These are phyloP conservation scores for Ceriops zippeliana DNA, from an alignment of 345 rosid species.

Conservation along the genomic window DNA sequence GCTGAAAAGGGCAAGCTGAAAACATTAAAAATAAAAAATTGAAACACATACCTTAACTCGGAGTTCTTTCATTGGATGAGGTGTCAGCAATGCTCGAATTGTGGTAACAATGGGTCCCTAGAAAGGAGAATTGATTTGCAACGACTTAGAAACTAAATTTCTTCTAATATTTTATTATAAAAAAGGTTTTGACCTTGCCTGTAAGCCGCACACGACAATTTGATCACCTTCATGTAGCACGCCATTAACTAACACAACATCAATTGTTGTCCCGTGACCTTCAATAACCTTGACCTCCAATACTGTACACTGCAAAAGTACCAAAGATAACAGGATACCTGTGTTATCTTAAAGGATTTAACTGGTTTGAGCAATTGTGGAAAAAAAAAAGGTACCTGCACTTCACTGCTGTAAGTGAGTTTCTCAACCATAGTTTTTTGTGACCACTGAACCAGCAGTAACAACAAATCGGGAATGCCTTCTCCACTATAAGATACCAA, in stretches of 20 bases:
- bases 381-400: constrained; percentile 49
- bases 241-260: constrained; percentile 88
- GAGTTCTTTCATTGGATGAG: constrained; percentile 98
- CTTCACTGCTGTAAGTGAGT: constrained; percentile 70
- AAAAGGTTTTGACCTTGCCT: constrained; percentile 47
- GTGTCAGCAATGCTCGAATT: constrained; percentile 83
- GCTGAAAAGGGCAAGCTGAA: background rate
- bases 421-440: constrained; percentile 96
- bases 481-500: constrained; percentile 63
- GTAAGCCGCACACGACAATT: constrained; percentile 87
- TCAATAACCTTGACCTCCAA: constrained; percentile 94
- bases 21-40: constrained; percentile 27
- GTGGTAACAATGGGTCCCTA: constrained; percentile 86
- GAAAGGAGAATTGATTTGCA: constrained; percentile 16
- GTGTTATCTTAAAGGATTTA: constrained; percentile 46
- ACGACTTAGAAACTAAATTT: constrained; percentile 3
- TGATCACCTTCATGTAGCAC: constrained; percentile 92
- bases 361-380: constrained; percentile 17
- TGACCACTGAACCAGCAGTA: constrained; percentile 83
- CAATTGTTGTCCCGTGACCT: constrained; percentile 93
- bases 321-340: constrained; percentile 21
- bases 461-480: constrained; percentile 83
- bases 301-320: constrained; percentile 70
- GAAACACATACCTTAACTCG: constrained; percentile 94
- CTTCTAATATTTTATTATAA: constrained; percentile 26